These are phyloP conservation scores for Paraphaeosphaeria sporulosa DNA, from an alignment of 2,329 filamentous ascomycete genomes.

Conservation along the genomic window DNA sequence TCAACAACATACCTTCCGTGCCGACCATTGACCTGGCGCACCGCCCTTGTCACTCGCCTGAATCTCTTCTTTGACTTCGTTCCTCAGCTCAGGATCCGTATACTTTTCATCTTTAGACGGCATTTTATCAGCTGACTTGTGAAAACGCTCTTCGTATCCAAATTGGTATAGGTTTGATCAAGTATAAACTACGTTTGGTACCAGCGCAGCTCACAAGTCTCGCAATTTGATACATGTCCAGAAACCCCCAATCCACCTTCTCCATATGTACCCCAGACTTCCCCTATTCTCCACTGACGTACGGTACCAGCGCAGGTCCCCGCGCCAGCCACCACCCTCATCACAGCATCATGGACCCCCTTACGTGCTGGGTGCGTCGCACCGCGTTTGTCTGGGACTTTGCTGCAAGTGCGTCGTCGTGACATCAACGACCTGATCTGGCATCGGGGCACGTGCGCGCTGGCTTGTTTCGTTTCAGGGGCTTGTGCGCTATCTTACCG, in stretches of 20 bases:
- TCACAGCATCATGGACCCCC: slow-evolving; percentile 15
- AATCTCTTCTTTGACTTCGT: slow-evolving; percentile 58
- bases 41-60: slow-evolving; percentile 57
- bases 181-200: background rate
- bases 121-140: slow-evolving; percentile 38
- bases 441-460: slow-evolving; percentile 12
- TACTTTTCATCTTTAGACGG: slow-evolving; percentile 56
- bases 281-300: slow-evolving; percentile 21
- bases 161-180: background rate
- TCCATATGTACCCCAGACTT: slow-evolving; percentile 24
- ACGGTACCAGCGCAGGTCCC: slow-evolving; percentile 24
- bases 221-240: background rate
- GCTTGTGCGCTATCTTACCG: background rate
- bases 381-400: background rate
- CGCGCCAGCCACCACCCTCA: slow-evolving; percentile 24
- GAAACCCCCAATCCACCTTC: background rate
- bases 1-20: slow-evolving; percentile 50
- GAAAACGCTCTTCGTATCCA: background rate
- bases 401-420: slow-evolving; percentile 13
- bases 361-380: background rate
- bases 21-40: slow-evolving; percentile 59
- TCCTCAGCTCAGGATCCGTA: slow-evolving; percentile 55
- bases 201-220: background rate
- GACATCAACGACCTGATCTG: slow-evolving; percentile 16
- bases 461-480: background rate